A percentile compares a stretch with the other conserved stretches of the same genome.
Evolutionary conservation across 148 eudicot species (phyloP).

Genomic region (Suaeda aralocaspica): DNA sequence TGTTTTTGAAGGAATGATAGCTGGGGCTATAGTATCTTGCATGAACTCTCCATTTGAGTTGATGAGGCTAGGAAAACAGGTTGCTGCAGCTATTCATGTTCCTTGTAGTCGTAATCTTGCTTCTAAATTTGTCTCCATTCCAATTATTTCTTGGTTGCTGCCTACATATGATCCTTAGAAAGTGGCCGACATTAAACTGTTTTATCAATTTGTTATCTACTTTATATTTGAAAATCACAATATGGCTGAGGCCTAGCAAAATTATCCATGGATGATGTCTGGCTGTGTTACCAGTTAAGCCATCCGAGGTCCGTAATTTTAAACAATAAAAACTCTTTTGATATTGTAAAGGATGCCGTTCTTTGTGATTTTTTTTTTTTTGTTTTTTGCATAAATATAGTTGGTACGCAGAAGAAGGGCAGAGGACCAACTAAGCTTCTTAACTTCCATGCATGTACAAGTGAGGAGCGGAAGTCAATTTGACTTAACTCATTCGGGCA

Average conservation of each 20-base stretch:
- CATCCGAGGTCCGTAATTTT: constrained; percentile 70
- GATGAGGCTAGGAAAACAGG: constrained; percentile 75
- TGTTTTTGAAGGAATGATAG: constrained; percentile 68
- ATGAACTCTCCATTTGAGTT: constrained; percentile 89
- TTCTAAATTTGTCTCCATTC: constrained; percentile 28
- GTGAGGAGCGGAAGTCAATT: too few relatives aligned
- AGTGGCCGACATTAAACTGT: constrained; percentile 51
- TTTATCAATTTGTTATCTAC: constrained; percentile 63
- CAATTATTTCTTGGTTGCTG: constrained; percentile 49
- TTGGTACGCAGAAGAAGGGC: too few relatives aligned
- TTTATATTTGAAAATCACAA: constrained; percentile 44
- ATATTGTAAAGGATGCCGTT: constrained; percentile 64
- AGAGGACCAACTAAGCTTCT: too few relatives aligned
- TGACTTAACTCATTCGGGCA: too few relatives aligned
- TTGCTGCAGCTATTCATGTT: constrained; percentile 56
- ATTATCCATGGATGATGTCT: constrained; percentile 93
- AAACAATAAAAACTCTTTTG: constrained; percentile 38
- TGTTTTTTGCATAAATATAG: too few relatives aligned
- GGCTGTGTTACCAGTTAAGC: constrained; percentile 89
- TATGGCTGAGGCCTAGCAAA: constrained; percentile 55
- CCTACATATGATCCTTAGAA: constrained; percentile 49
- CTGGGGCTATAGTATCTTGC: constrained; percentile 70
- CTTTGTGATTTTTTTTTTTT: too few relatives aligned
- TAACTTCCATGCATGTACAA: too few relatives aligned
- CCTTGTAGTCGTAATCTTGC: constrained; percentile 24